A percentile compares a stretch with the other conserved stretches of the same genome.
Conservation (phyloP, 1,139 yeast genomes). For the Magnusiomyces starmeri region DNA sequence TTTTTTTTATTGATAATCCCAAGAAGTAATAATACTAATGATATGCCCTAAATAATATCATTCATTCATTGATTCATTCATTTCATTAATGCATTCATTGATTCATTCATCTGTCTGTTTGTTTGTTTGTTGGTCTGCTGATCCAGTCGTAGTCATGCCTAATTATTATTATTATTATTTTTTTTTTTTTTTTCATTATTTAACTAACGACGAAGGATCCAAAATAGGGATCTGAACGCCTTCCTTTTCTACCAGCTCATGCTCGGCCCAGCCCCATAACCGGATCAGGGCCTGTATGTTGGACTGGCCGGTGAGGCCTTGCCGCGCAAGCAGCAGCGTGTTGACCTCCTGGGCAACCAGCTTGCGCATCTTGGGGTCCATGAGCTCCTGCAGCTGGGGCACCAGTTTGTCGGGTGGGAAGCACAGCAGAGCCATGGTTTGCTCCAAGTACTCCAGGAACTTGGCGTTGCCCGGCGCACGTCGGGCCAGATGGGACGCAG, state of each 20-base stretch:
- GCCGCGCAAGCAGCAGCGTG: slow-evolving; percentile 31
- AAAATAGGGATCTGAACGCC: slow-evolving; percentile 18
- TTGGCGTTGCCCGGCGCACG: slow-evolving; percentile 32
- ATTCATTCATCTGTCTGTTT: too few relatives aligned
- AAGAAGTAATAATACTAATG: too few relatives aligned
- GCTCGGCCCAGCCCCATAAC: slow-evolving; percentile 34
- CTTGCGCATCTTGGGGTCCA: slow-evolving; percentile 32
- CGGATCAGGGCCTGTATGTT: slow-evolving; percentile 31
- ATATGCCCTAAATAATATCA: too few relatives aligned
- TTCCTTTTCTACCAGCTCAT: slow-evolving; percentile 21
- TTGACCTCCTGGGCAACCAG: slow-evolving; percentile 36
- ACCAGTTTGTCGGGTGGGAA: slow-evolving; percentile 32
- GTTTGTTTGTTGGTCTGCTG: too few relatives aligned
- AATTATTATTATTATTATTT: background rate
- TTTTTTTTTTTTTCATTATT: background rate
- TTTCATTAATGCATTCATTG: too few relatives aligned
- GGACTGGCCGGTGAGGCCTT: slow-evolving; percentile 32
- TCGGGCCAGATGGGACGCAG: slow-evolving; percentile 33
- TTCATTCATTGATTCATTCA: too few relatives aligned
- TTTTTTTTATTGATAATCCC: too few relatives aligned
- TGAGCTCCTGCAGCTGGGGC: slow-evolving; percentile 30
- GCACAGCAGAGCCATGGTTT: slow-evolving; percentile 38
- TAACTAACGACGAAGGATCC: background rate
- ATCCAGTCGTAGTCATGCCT: too few relatives aligned
- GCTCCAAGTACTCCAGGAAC: slow-evolving; percentile 33